Percentiles rank a stretch among this genome's conserved stretches.
Conservation (phyloP, 257 asterid species). For the Primulina huaijiensis region DNA sequence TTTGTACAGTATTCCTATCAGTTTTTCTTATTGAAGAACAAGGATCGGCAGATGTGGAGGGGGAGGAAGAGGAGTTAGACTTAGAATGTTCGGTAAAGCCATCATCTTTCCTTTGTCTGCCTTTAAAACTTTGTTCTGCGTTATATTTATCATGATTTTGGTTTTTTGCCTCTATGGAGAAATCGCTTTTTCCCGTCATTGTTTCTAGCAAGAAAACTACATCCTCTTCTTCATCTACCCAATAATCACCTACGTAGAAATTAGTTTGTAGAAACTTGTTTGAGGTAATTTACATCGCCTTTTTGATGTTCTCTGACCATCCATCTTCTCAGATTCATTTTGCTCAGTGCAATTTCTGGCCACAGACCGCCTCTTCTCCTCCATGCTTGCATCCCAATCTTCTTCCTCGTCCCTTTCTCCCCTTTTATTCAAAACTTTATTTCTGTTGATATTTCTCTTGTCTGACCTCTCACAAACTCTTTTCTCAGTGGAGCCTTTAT, state of each 20-base stretch:
- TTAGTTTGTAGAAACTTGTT: slow-evolving; percentile 37
- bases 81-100: slow-evolving; percentile 25
- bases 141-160: slow-evolving; percentile 26
- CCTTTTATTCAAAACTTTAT: slow-evolving; percentile 22
- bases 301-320: slow-evolving; percentile 35
- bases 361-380: slow-evolving; percentile 27
- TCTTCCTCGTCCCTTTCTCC: slow-evolving; percentile 40
- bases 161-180: slow-evolving; percentile 12
- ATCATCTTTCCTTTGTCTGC: slow-evolving; percentile 22
- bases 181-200: slow-evolving; percentile 21
- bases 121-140: slow-evolving; percentile 24
- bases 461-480: slow-evolving; percentile 21
- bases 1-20: slow-evolving; percentile 25
- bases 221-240: slow-evolving; percentile 64
- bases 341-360: slow-evolving; percentile 25
- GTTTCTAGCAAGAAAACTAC: slow-evolving; percentile 24
- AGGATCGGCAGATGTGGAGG: slow-evolving; percentile 43
- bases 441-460: slow-evolving; percentile 22
- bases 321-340: slow-evolving; percentile 25
- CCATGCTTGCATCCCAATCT: slow-evolving; percentile 46
- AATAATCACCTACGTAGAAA: slow-evolving; percentile 36
- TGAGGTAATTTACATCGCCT: slow-evolving; percentile 39
- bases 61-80: slow-evolving; percentile 26
- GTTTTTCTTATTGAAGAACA: slow-evolving; percentile 33
- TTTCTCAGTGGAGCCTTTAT: slow-evolving; percentile 23